A percentile compares a stretch with the other conserved stretches of the same genome.
Evolutionary conservation across 805 yeast genomes (phyloP).

Genomic region (Hyphopichia homilentoma): DNA sequence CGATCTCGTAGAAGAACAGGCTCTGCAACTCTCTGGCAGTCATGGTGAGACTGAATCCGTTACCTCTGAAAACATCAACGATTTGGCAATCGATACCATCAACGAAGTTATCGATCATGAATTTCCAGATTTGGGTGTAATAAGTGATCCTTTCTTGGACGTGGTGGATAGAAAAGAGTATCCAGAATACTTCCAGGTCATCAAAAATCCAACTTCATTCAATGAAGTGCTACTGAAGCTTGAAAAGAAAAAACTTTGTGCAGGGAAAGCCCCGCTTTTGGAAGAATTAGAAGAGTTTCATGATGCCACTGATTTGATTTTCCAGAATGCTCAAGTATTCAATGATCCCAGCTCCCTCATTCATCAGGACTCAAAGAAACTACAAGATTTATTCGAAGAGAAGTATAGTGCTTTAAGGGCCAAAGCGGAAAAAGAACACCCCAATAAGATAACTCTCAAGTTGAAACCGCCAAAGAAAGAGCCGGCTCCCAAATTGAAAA

Average conservation of each 20-base stretch:
- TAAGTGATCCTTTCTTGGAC: constrained; percentile 71
- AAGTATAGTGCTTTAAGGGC: constrained; percentile 28
- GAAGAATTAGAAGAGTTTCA: constrained; percentile 56
- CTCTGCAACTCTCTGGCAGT: constrained; percentile 27
- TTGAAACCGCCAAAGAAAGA: constrained; percentile 19
- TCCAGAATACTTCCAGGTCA: constrained; percentile 77
- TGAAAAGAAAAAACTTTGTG: constrained; percentile 42
- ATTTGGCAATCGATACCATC: constrained; percentile 21
- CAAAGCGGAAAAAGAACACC: constrained; percentile 12
- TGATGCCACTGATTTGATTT: constrained; percentile 58
- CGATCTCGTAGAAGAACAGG: constrained; percentile 53
- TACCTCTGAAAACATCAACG: constrained; percentile 16
- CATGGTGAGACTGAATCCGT: constrained; percentile 7
- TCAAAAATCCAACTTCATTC: constrained; percentile 73
- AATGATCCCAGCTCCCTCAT: constrained; percentile 73
- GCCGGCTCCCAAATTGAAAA: constrained; percentile 22
- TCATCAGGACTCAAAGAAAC: constrained; percentile 62
- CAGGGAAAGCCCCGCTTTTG: constrained; percentile 21
- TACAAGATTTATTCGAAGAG: constrained; percentile 51
- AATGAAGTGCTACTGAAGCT: constrained; percentile 52
- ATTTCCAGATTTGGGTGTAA: constrained; percentile 45
- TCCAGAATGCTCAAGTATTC: constrained; percentile 73
- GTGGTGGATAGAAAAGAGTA: constrained; percentile 66
- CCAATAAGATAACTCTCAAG: constrained; percentile 23
- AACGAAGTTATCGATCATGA: constrained; percentile 42